Conservation (phyloP, 1,284 basidiomycete species). For the Microbotryum lychnidis-dioicae region DNA sequence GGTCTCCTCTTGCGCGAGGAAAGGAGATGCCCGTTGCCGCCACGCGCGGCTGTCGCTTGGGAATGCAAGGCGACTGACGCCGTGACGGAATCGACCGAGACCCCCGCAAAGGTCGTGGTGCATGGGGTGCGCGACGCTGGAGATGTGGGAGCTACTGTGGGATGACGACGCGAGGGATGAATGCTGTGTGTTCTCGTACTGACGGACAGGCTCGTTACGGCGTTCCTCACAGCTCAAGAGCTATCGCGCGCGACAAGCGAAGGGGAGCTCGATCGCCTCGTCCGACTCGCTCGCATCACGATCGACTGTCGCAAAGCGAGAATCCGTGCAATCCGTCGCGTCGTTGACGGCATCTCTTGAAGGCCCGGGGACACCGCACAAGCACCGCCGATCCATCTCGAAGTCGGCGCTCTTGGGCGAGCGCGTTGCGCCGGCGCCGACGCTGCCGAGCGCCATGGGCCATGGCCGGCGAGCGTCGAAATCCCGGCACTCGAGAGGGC, state of each 20-base stretch:
- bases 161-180: background rate
- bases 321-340: slow-evolving; percentile 12
- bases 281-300: slow-evolving; percentile 10
- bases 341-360: background rate
- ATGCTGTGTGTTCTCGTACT: background rate
- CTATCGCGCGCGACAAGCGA: slow-evolving; percentile 25
- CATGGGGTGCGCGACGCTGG: no score
- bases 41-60: no score
- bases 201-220: background rate
- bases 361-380: slow-evolving; percentile 1
- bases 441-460: background rate
- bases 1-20: background rate
- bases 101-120: no score
- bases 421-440: background rate
- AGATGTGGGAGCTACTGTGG: no score
- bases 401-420: slow-evolving; percentile 15
- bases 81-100: no score
- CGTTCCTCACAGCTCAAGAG: slow-evolving; percentile 20
- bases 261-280: slow-evolving; percentile 19
- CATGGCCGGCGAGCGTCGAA: slow-evolving; percentile 14
- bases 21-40: no score
- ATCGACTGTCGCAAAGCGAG: slow-evolving; percentile 3
- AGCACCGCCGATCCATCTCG: slow-evolving; percentile 23
- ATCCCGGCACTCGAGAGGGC: slow-evolving; percentile 17
- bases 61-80: no score